Evolutionary conservation across 495 filamentous ascomycete genomes (phyloP), one percentile per base, ranked within the genome.

Genomic region (Apiosordaria backusii): DNA sequence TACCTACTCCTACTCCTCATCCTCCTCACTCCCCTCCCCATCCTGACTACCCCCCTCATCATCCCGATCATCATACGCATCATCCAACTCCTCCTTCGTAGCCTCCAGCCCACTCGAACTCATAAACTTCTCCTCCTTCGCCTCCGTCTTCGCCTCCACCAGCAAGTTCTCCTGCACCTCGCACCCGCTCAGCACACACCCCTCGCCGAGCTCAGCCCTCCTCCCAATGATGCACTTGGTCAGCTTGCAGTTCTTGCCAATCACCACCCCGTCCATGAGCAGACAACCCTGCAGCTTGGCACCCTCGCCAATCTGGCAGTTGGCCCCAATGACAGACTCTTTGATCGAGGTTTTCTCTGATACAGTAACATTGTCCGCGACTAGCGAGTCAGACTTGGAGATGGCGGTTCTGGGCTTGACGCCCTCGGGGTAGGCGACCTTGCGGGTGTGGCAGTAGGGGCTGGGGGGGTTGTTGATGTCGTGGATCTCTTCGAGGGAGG

Each of bases 51-150:
- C 67, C 26, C 55, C 61, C 45, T 68, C 70, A 4, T 77, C 78
- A 10, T 74, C 77, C 22, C 74, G 71, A 7, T 72, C 72, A 45
- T 78, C 76, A 15, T 72, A 57, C 35, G 59, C 72, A 26, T 79
- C 79, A 63, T 80, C 75, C 68, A 85, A 76, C 24, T 86, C 84
- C 67, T 84, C 71, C 62, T 87, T 77, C 7, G 78, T 84, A 2
- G 82, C 86, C 60, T 92, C 90, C 45, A 92, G 74, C 21, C 90
- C 89, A 60, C 91, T 89, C 57, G 93, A 94, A 66, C 85, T 85
- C 88, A 94, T 93, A 68, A 97, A 87, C 72, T 91, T 92, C 71
- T 93, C 90, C 63, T 88, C 88, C 77, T 92, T 96, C 22, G 89
- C 90, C 69, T 95, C 92, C 4, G 89, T 93, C 71, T 86, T 88